Evolutionary conservation across 179 eudicot genomes (phyloP).

Genomic region (Vitellaria paradoxa): DNA sequence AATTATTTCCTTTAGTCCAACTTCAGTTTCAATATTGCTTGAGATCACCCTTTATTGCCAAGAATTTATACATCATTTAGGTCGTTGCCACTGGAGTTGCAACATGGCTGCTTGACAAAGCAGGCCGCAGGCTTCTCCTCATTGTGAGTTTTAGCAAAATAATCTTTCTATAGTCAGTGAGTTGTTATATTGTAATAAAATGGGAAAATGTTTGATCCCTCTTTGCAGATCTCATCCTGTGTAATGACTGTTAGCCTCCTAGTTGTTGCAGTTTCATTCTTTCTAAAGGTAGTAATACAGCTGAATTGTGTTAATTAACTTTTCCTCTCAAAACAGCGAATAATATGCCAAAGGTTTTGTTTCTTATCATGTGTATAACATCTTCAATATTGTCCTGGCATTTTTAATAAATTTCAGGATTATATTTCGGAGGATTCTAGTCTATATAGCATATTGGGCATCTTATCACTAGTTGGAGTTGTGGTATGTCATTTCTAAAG

Average conservation of each 20-base stretch:
- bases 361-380: background rate
- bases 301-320: background rate
- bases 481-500: slow-evolving; percentile 59
- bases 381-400: background rate
- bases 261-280: slow-evolving; percentile 71
- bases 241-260: slow-evolving; percentile 78
- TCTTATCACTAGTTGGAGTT: slow-evolving; percentile 76
- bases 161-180: background rate
- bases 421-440: slow-evolving; percentile 47
- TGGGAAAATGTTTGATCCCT: slow-evolving; percentile 18
- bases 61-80: slow-evolving; percentile 30
- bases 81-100: slow-evolving; percentile 78
- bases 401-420: slow-evolving; percentile 35
- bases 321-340: background rate
- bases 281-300: slow-evolving; percentile 49
- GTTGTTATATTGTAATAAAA: background rate
- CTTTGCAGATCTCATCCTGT: slow-evolving; percentile 61
- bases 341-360: background rate
- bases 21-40: background rate
- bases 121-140: slow-evolving; percentile 89
- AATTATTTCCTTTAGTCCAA: background rate
- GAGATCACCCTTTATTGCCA: background rate
- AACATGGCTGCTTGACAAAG: slow-evolving; percentile 85
- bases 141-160: slow-evolving; percentile 48
- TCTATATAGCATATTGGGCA: slow-evolving; percentile 49